Evolutionary conservation across 106 monocot species (phyloP), one percentile per base, ranked within the genome.

Genomic region (Hemerocallis citrina): DNA sequence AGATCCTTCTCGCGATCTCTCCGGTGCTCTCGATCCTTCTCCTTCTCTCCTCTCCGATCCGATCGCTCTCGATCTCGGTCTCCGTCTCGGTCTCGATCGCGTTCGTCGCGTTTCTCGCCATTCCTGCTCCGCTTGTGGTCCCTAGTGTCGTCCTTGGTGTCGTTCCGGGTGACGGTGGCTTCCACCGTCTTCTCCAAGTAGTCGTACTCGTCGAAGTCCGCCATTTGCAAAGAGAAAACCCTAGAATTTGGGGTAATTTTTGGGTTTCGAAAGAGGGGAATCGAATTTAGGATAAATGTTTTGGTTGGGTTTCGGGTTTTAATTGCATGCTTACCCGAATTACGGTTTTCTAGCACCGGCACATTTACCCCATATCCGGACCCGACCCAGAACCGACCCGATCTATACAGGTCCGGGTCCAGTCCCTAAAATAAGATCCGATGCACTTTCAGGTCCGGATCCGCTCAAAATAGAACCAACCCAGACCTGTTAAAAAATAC

Each of bases 191-290:
- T 69, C 60, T 69, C 69, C 51, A 69, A 59, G 71, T 77, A 77
- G 7, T 77, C 76, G 64, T 77, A 77, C 65, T 77, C 76, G 70
- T 77, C 76, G 59, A 66, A 65, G 12, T 71, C 76, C n/a, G n/a
- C n/a, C 59, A 59, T 59, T 30, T 20, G 6, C 3, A 15, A 3
- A 0, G 16, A 14, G 38, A 37, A 59, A 40, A 24, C 59, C 59
- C 59, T 59, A 40, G 9, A 27, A 40, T 24, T 39, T 6, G 19
- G 10, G 10, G 47, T n/a, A n/a, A n/a, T n/a, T n/a, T n/a, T n/a
- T n/a, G n/a, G n/a, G n/a, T n/a, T n/a, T n/a, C n/a, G n/a, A n/a
- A n/a, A n/a, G n/a, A n/a, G n/a, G n/a, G n/a, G n/a, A n/a, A n/a
- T n/a, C n/a, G n/a, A n/a, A n/a, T n/a, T n/a, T n/a, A n/a, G n/a